Evolutionary conservation across 1,284 basidiomycete species (phyloP).

Genomic region (Leccinum pallidistipes): DNA sequence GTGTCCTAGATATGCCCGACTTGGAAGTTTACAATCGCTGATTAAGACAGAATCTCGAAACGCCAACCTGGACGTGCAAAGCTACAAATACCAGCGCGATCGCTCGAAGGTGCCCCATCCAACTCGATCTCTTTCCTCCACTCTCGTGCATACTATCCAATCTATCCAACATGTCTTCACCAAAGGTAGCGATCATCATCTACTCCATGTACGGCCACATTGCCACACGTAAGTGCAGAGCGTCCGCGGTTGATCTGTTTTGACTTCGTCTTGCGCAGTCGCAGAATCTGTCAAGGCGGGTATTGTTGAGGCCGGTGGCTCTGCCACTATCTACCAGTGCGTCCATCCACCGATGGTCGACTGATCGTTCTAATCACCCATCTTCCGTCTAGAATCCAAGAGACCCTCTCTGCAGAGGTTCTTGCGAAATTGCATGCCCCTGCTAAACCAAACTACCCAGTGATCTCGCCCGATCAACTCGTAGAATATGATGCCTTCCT

Average conservation of each 20-base stretch:
- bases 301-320: conserved; percentile 69
- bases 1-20: conserved; percentile 17
- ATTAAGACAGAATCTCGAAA: conserved; percentile 4
- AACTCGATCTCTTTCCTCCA: background rate
- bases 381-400: conserved; percentile 56
- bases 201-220: conserved; percentile 86
- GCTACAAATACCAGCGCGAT: conserved; percentile 21
- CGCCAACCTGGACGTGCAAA: background rate
- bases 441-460: conserved; percentile 65
- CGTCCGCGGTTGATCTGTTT: conserved; percentile 13
- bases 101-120: background rate
- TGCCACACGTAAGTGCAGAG: conserved; percentile 50
- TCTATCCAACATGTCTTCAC: conserved; percentile 20
- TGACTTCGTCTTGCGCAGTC: conserved; percentile 43
- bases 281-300: conserved; percentile 80
- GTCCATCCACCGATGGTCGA: background rate
- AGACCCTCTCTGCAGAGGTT: conserved; percentile 83
- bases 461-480: conserved; percentile 68
- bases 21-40: conserved; percentile 3
- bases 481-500: conserved; percentile 66
- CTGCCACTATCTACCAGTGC: conserved; percentile 75
- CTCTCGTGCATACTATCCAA: background rate
- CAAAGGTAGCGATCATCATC: conserved; percentile 72
- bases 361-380: background rate
- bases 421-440: conserved; percentile 64